A percentile compares a stretch with the other conserved stretches of the same genome.
Evolutionary conservation across 73 alveolate species (phyloP).

Genomic region (Paramecium sexaurelia): DNA sequence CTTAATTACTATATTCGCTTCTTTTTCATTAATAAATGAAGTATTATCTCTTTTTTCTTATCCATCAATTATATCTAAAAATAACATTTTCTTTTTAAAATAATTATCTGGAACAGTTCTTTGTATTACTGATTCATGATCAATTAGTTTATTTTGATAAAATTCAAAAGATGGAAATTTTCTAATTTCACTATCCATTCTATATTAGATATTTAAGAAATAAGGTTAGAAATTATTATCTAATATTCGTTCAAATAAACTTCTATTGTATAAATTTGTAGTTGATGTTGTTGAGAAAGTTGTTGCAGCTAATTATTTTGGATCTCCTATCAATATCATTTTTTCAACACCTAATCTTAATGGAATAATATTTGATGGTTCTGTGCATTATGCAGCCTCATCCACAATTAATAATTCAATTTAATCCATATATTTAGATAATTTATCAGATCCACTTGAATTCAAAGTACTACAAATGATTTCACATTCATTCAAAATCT

Average conservation of each 20-base stretch:
- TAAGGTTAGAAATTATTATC: constrained; percentile 79
- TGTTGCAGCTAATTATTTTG: constrained; percentile 96
- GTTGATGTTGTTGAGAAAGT: constrained; percentile 82
- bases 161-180: constrained; percentile 78
- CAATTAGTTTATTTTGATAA: constrained; percentile 70
- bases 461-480: constrained; percentile 56
- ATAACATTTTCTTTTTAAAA: constrained; percentile 63
- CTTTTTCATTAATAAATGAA: constrained; percentile 72
- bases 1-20: constrained; percentile 62
- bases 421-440: constrained; percentile 45
- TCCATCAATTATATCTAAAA: constrained; percentile 61
- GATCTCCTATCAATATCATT: constrained; percentile 82
- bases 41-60: constrained; percentile 64
- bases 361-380: constrained; percentile 58
- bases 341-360: constrained; percentile 26
- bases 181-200: constrained; percentile 85
- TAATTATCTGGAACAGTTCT: constrained; percentile 68
- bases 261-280: constrained; percentile 80
- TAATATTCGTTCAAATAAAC: constrained; percentile 91
- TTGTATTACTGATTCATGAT: constrained; percentile 59
- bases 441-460: constrained; percentile 40
- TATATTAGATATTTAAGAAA: constrained; percentile 74
- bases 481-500: constrained; percentile 14
- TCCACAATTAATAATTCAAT: constrained; percentile 59
- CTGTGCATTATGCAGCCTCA: constrained; percentile 69